phyloP scores from a whole-genome alignment of 2,329 filamentous ascomycete genomes.

The Lachnellula subtilissima region DNA sequence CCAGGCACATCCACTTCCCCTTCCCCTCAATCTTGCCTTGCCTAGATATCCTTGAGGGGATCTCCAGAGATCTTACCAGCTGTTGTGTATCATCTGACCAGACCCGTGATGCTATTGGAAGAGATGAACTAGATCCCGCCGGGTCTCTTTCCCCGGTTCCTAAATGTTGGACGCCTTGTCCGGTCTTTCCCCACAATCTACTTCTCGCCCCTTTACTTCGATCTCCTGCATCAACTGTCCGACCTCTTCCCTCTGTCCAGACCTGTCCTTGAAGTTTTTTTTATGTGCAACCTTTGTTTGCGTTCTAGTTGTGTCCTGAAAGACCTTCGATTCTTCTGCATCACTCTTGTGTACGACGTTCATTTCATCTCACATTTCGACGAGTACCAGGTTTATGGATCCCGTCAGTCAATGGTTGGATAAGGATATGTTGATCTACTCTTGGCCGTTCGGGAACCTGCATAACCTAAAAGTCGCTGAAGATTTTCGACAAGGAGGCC shows the following conservation, averaged over 20 bases:
- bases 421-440: not conserved
- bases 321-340: not conserved
- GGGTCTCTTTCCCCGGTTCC: constrained; percentile 2
- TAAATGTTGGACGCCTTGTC: not conserved
- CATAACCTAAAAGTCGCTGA: constrained; percentile 9
- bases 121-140: not conserved
- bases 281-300: not conserved
- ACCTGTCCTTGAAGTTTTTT: not conserved
- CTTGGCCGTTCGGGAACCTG: constrained; percentile 7
- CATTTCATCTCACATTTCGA: constrained; percentile 1
- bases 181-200: not conserved
- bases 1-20: not conserved
- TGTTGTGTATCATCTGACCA: constrained; percentile 1
- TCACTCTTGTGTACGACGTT: constrained; percentile 1
- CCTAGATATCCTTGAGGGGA: not conserved
- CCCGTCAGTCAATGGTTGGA: constrained; percentile 1
- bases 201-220: not conserved
- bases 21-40: not conserved
- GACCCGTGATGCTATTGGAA: not conserved
- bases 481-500: constrained; percentile 6
- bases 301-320: not conserved
- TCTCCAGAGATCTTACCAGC: not conserved
- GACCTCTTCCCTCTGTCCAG: not conserved
- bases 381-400: constrained; percentile 19
- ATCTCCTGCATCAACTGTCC: constrained; percentile 5